Evolutionary conservation across 129 eudicot species (phyloP), one percentile per base, ranked within the genome.

Genomic region (Calendula officinalis): DNA sequence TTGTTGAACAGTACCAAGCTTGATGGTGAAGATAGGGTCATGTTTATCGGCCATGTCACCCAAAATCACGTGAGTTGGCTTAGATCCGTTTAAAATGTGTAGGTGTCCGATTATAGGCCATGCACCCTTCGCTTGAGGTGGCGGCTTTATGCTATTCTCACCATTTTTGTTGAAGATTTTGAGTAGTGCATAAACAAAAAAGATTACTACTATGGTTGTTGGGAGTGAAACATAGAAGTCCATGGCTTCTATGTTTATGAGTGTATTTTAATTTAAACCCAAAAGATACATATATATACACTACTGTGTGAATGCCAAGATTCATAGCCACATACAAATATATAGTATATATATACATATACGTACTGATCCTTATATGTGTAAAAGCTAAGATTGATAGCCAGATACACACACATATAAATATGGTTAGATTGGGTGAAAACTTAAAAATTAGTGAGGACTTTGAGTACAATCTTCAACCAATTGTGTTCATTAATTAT

Each of bases 71-170:
- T 72, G 73, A 53, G 69, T 56, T 42, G 50, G 62, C 9, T 40
- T 9, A 9, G 54, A 14, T 8, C 70, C 60, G 3, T 48, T 58
- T 2, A 77, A 44, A 32, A 77, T 67, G 17, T 59, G 77, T 12
- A 70, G 49, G 73, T 77, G 81, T 36, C 81, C 81, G 35, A 77
- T 70, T 8, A 77, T 41, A 12, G 81, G 81, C 77, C 80, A 75
- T 40, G 84, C 40, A 2, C 81, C 77, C 30, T 61, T 34, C 3
- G 72, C 72, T 7, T 49, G 49, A 36, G 80, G 80, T 12, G 75
- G 61, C 6, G 30, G 30, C 2, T 39, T 7, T 22, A 13, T 68
- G 54, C 37, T 17, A 0, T 64, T 53, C 36, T 2, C 41, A 3
- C 2, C 32, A 9, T 40, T 38, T 56, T 0, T 46, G 43, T 32